Evolutionary conservation across 2,329 filamentous ascomycete genomes (phyloP).

Genomic region (Lithohypha guttulata): DNA sequence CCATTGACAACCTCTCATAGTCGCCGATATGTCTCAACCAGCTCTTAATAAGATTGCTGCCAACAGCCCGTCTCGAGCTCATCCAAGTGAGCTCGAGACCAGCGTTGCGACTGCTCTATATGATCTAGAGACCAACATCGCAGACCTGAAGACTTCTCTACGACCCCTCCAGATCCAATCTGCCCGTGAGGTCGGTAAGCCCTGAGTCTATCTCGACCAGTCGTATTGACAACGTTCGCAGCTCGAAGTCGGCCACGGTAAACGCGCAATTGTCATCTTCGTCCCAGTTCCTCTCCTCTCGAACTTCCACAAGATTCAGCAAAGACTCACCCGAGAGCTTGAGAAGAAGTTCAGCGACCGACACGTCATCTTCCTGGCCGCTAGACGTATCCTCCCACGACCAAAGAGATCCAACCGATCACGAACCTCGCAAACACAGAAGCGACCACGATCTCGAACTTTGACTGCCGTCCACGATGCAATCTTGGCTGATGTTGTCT

Average conservation of each 20-base stretch:
- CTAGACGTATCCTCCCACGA: slow-evolving; percentile 95
- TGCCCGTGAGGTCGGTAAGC: slow-evolving; percentile 94
- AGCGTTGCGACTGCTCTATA: slow-evolving; percentile 93
- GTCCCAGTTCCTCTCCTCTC: slow-evolving; percentile 97
- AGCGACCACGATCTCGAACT: slow-evolving; percentile 94
- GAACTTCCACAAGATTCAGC: slow-evolving; percentile 99
- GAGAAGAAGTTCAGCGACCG: slow-evolving; percentile 99
- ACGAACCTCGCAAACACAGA: slow-evolving; percentile 94
- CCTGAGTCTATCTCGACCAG: too few relatives aligned
- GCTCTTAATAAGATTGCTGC: slow-evolving; percentile 95
- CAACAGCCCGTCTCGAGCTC: slow-evolving; percentile 93
- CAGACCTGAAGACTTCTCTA: slow-evolving; percentile 92
- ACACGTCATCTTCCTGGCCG: slow-evolving; percentile 97
- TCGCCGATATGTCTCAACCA: slow-evolving; percentile 48
- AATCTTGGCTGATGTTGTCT: slow-evolving; percentile 96
- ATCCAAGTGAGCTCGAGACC: slow-evolving; percentile 94
- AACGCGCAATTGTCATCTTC: slow-evolving; percentile 99
- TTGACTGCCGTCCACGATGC: slow-evolving; percentile 98
- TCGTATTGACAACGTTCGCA: slow-evolving; percentile 43
- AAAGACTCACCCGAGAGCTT: slow-evolving; percentile 98
- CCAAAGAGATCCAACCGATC: slow-evolving; percentile 97
- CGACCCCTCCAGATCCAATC: slow-evolving; percentile 97
- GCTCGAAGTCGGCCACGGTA: slow-evolving; percentile 99
- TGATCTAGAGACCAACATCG: slow-evolving; percentile 98
- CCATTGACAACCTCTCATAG: too few relatives aligned